Conservation (phyloP, 352 stramenopile species). For the Saprolegnia diclina region DNA sequence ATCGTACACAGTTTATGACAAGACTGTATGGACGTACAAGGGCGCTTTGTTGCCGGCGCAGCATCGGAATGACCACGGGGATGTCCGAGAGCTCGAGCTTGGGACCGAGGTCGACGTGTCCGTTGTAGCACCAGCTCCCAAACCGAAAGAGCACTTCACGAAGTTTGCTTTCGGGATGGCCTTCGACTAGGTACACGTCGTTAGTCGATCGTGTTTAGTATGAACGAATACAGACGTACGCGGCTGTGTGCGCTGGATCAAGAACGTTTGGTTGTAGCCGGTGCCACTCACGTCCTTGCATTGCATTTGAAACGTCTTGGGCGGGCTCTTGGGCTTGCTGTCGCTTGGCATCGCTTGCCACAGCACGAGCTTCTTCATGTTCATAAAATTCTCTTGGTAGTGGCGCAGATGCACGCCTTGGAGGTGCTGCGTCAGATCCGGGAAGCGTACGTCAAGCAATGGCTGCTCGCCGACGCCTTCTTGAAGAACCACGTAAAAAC, state of each 20-base stretch:
- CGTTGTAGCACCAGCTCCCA: conserved; percentile 94
- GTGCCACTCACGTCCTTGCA: conserved; percentile 76
- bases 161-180: conserved; percentile 40
- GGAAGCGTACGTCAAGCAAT: conserved; percentile 92
- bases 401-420: conserved; percentile 84
- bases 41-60: conserved; percentile 88
- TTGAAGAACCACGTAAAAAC: conserved; percentile 89
- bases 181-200: conserved; percentile 15
- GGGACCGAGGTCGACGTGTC: conserved; percentile 85
- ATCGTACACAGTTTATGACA: background rate
- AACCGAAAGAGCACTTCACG: conserved; percentile 93
- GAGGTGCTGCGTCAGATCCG: conserved; percentile 84
- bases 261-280: conserved; percentile 81
- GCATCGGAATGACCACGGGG: conserved; percentile 90
- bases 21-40: conserved; percentile 41
- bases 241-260: conserved; percentile 62
- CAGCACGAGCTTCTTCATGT: conserved; percentile 90
- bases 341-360: conserved; percentile 73
- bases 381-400: conserved; percentile 71
- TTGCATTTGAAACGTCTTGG: conserved; percentile 75
- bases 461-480: conserved; percentile 87
- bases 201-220: background rate
- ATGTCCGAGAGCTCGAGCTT: conserved; percentile 88
- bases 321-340: conserved; percentile 49
- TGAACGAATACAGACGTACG: conserved; percentile 6